Base-by-base conservation (phyloP, 2,329 filamentous ascomycete species). In the Aspergillus ochraceoroseus region DNA sequence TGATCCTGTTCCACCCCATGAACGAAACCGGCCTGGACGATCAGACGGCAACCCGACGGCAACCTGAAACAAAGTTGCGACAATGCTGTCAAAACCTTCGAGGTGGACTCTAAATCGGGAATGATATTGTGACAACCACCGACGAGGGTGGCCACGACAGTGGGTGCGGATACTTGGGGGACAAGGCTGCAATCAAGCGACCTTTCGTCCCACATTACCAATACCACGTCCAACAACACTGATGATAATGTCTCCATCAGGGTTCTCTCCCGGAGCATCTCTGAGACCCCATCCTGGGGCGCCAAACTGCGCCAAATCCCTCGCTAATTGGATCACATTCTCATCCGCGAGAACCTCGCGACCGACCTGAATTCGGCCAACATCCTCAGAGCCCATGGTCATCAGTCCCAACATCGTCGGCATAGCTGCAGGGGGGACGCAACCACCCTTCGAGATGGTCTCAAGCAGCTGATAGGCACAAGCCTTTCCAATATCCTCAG, bases 361-460 rank as follows among this genome's bases (percentile, higher is more conserved):
- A 20, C 89, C 87, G 43, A 98, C 62, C 48, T 86, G 79, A 51
- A 98, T 64, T 44, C 92, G 77, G 3, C 92, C 92, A 9, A 98
- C 88, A 64, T 98, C 92, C 62, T 96, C 92, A 1, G 85, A 87
- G 0, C 92, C 92, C 92, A 98, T 96, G 22, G 89, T 87, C 92
- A 98, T 98, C 48, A 98, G 72, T 12, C 82, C 85, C 38, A 98
- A 65, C 49, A 95, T 75, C 0, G 83, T 90, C 2, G 79, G 73
- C 4, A 82, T 81, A 2, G 87, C 85, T 2, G 83, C 75, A 9
- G 73, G 74, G 38, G 81, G 83, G 2, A 86, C 85, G 61, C 87
- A 95, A 1, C 92, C 92, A 7, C 89, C 90, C 53, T 82, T 77
- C 36, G 78, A 78, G 46, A 96, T 83, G 14, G 80, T 76, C 65